Conservation (phyloP, 257 asterid species). For the Linderniella brevidens region DNA sequence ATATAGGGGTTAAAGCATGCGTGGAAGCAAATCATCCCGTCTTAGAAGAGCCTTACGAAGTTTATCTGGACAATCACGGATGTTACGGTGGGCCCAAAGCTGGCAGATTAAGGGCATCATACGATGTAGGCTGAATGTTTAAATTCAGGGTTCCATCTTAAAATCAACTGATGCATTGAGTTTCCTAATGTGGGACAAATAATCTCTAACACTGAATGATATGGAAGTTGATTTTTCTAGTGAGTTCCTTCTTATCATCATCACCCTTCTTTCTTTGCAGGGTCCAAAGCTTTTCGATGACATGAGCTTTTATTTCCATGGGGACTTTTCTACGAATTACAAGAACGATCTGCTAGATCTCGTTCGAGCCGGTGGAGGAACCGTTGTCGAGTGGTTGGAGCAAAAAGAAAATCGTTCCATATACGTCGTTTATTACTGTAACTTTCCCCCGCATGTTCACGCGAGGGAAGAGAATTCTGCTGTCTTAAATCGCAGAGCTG, state of each 20-base stretch:
- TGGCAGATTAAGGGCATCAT: constrained; percentile 49
- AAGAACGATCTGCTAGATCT: constrained; percentile 44
- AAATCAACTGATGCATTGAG: too few relatives aligned
- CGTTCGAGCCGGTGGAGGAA: constrained; percentile 60
- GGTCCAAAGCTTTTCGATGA: constrained; percentile 61
- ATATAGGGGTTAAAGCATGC: constrained; percentile 73
- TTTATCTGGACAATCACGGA: constrained; percentile 70
- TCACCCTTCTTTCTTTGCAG: constrained; percentile 20
- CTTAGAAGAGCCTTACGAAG: constrained; percentile 65
- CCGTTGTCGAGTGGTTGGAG: constrained; percentile 23
- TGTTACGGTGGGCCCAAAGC: constrained; percentile 52
- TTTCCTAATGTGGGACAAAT: too few relatives aligned
- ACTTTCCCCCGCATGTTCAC: constrained; percentile 18
- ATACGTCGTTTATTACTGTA: constrained; percentile 38
- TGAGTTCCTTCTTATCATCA: not conserved
- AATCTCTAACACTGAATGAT: too few relatives aligned
- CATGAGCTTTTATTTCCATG: constrained; percentile 36
- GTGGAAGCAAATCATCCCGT: constrained; percentile 33
- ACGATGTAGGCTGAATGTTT: constrained; percentile 39
- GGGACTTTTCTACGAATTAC: constrained; percentile 48
- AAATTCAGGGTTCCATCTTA: too few relatives aligned
- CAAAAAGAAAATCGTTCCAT: constrained; percentile 14
- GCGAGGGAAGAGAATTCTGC: constrained; percentile 20
- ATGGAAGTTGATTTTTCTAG: constrained; percentile 1
- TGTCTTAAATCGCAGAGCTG: constrained; percentile 14